phyloP scores from a whole-genome alignment of 768 basidiomycete genomes.

The Trametes sanguinea region DNA sequence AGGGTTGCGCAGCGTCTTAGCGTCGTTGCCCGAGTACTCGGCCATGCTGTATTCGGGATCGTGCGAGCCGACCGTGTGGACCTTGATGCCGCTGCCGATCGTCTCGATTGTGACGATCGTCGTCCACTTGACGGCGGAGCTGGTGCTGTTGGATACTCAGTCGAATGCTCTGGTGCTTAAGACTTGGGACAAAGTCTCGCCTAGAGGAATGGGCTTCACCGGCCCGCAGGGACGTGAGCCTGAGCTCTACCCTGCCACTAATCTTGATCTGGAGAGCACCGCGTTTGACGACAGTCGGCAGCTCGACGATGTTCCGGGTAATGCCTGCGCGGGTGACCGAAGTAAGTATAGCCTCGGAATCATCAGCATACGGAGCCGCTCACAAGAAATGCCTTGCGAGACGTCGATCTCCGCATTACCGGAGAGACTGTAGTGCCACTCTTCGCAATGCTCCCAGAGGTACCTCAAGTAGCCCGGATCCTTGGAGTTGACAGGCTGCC shows the following conservation, averaged over 20 bases:
- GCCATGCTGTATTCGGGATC: conserved; percentile 22
- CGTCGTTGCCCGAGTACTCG: conserved; percentile 4
- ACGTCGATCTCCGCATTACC: conserved; percentile 23
- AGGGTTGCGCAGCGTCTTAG: conserved; percentile 22
- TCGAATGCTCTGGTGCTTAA: neutral
- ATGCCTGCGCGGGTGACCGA: conserved; percentile 19
- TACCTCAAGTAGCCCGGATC: conserved; percentile 25
- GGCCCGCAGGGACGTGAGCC: conserved; percentile 21
- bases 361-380: neutral
- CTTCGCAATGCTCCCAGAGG: conserved; percentile 32
- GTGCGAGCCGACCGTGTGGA: conserved; percentile 22
- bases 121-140: conserved; percentile 28
- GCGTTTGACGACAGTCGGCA: conserved; percentile 30
- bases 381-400: conserved; percentile 26
- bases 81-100: conserved; percentile 26
- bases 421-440: conserved; percentile 31
- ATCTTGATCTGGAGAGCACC: conserved; percentile 30
- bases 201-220: conserved; percentile 15
- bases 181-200: conserved; percentile 6
- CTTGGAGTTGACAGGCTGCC: conserved; percentile 19
- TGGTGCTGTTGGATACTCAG: conserved; percentile 22
- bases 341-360: neutral
- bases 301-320: conserved; percentile 32
- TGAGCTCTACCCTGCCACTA: conserved; percentile 29
- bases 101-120: conserved; percentile 25